Evolutionary conservation across 805 yeast genomes (phyloP), one percentile per base, ranked within the genome.

Genomic region (Hanseniaspora vineae): DNA sequence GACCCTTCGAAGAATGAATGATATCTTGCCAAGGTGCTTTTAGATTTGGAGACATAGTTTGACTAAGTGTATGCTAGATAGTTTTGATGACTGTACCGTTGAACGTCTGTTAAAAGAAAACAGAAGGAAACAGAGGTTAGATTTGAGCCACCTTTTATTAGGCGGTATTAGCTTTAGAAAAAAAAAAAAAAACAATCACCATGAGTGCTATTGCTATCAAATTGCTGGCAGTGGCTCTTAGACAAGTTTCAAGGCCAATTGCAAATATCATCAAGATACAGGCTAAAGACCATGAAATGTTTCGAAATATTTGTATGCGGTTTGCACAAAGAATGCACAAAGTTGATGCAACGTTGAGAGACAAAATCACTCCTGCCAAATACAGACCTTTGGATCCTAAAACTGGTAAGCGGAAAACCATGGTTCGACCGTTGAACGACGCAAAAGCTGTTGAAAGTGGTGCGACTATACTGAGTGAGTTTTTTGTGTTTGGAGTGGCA

Each of bases 401-500:
- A 18, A 49, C 51, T 3, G 43, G 43, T 6, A 40, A 40, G 12
- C 19, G 31, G 31, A 40, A 40, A 23, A 23, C 31, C 15, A 17
- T 40, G 20, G 74, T 85, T 9, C 72, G 94, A 44, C 95, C 95
- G 0, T 71, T 86, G 59, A 85, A 84, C 59, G 95, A 85, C 54
- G 76, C 78, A 12, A 80, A 78, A 57, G 95, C 96, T 35, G 75
- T 87, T 42, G 92, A 86, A 50, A 77, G 72, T 50, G 95, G 95
- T 1, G 92, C 95, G 42, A 81, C 73, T 49, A 77, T 85, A 58
- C 65, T 86, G 12, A 81, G 90, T 42, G 95, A 86, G 60, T 60
- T 79, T 32, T 81, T 86, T 57, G 78, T 86, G 17, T 86, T 87
- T 55, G 67, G 81, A 29, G 90, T 87, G 20, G 95, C 92, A 1